Evolutionary conservation across 805 yeast species (phyloP).

Genomic region (Cyberlindnera samutprakarnensis): DNA sequence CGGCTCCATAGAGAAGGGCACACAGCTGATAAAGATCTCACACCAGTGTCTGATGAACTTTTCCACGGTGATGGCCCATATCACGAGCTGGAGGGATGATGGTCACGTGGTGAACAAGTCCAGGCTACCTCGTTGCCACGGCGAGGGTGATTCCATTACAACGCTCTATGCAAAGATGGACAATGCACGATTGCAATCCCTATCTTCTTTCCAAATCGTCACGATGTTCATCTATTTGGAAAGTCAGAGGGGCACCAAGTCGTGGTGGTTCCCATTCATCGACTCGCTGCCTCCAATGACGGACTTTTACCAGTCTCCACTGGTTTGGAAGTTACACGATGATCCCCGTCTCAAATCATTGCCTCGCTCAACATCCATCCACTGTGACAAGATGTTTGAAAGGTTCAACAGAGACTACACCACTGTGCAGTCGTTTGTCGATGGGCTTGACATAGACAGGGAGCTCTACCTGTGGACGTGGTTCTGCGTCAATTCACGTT

Average conservation of each 20-base stretch:
- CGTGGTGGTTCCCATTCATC: conserved; percentile 67
- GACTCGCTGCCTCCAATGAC: conserved; percentile 49
- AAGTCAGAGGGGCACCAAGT: conserved; percentile 26
- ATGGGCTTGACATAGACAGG: not conserved
- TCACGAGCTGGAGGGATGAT: conserved; percentile 19
- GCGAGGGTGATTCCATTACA: conserved; percentile 5
- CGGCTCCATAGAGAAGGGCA: conserved; percentile 29
- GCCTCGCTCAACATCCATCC: conserved; percentile 36
- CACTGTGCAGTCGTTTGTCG: conserved; percentile 22
- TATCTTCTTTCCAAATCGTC: conserved; percentile 56
- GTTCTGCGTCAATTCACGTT: conserved; percentile 87
- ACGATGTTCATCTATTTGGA: conserved; percentile 44
- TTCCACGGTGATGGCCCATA: conserved; percentile 41
- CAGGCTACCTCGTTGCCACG: not conserved
- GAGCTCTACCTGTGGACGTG: conserved; percentile 56
- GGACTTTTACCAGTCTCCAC: conserved; percentile 53
- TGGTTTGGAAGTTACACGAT: conserved; percentile 44
- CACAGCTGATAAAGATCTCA: conserved; percentile 48
- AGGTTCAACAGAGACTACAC: conserved; percentile 41
- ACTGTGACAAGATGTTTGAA: conserved; percentile 32
- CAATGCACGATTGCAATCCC: conserved; percentile 27
- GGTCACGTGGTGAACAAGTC: conserved; percentile 15
- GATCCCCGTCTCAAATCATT: conserved; percentile 26
- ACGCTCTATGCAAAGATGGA: conserved; percentile 10
- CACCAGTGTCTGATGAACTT: conserved; percentile 51